These are phyloP conservation scores for Tetrahymena elliotti DNA, from an alignment of 73 alveolate species.

Conservation along the genomic window DNA sequence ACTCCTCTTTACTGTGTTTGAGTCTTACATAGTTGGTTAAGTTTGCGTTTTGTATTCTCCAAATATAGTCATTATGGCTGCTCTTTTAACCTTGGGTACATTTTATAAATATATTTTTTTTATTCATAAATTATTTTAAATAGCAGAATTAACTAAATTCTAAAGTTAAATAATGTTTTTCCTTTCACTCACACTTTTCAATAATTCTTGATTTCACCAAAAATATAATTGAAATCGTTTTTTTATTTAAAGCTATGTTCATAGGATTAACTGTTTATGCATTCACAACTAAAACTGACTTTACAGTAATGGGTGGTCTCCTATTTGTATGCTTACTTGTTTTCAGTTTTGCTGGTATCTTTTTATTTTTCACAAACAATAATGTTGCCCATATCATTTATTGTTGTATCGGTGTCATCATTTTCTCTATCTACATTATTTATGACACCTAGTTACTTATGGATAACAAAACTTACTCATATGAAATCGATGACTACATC, in stretches of 20 bases:
- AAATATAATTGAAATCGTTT: slow-evolving; percentile 50
- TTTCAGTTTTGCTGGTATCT: slow-evolving; percentile 39
- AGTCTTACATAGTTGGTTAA: slow-evolving; percentile 50
- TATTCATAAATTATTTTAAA: neutral
- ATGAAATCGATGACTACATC: slow-evolving; percentile 29
- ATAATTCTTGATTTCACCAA: neutral
- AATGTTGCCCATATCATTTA: slow-evolving; percentile 17
- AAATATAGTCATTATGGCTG: slow-evolving; percentile 62
- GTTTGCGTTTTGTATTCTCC: slow-evolving; percentile 36
- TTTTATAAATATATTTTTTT: neutral
- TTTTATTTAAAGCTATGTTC: slow-evolving; percentile 61
- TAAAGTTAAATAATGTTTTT: slow-evolving; percentile 4
- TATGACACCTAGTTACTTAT: slow-evolving; percentile 47
- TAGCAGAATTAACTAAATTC: no score
- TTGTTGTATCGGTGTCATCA: slow-evolving; percentile 42
- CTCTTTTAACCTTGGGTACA: slow-evolving; percentile 67
- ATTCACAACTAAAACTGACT: slow-evolving; percentile 63
- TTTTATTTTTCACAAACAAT: slow-evolving; percentile 20
- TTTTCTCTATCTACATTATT: slow-evolving; percentile 42
- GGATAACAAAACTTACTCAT: slow-evolving; percentile 41
- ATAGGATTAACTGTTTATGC: slow-evolving; percentile 75
- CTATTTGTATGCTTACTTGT: slow-evolving; percentile 30
- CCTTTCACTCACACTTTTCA: neutral
- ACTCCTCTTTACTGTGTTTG: slow-evolving; percentile 64
- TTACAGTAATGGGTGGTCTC: slow-evolving; percentile 61